Percentiles rank a stretch among this genome's conserved stretches.
These are phyloP conservation scores for Galium porrigens DNA, from an alignment of 305 asterid species.

Conservation along the genomic window DNA sequence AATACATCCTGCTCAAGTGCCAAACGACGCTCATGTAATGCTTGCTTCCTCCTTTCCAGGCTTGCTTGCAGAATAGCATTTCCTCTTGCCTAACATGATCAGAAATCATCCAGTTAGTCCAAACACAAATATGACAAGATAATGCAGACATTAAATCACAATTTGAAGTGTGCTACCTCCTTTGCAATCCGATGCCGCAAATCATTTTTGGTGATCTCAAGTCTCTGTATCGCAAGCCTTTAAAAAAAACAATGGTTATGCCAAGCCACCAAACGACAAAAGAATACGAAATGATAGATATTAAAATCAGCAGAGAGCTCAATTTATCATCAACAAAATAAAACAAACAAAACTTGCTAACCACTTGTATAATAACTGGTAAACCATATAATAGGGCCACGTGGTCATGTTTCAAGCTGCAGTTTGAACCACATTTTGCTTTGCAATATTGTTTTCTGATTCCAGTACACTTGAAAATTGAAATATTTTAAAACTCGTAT, in stretches of 20 bases:
- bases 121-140: constrained; percentile 3
- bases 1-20: constrained; percentile 96
- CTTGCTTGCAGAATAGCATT: constrained; percentile 98
- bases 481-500: background rate
- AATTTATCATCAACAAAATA: background rate
- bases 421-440: background rate
- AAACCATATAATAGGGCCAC: background rate
- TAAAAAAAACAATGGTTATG: constrained; percentile 18
- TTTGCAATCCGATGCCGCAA: constrained; percentile 86
- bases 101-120: constrained; percentile 20
- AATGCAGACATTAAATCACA: background rate
- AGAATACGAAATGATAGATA: background rate
- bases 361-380: background rate
- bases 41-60: constrained; percentile 98
- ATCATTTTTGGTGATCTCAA: constrained; percentile 83
- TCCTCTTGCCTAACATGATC: constrained; percentile 65
- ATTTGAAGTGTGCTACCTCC: constrained; percentile 45
- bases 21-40: constrained; percentile 91
- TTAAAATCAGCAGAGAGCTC: background rate
- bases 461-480: background rate
- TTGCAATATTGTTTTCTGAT: background rate
- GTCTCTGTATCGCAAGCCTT: constrained; percentile 95
- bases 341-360: background rate
- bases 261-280: constrained; percentile 10
- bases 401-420: background rate